Percentiles rank a stretch among this genome's conserved stretches.
phyloP scores from a whole-genome alignment of 2,329 filamentous ascomycete species.

The Venturiaceae sp. region DNA sequence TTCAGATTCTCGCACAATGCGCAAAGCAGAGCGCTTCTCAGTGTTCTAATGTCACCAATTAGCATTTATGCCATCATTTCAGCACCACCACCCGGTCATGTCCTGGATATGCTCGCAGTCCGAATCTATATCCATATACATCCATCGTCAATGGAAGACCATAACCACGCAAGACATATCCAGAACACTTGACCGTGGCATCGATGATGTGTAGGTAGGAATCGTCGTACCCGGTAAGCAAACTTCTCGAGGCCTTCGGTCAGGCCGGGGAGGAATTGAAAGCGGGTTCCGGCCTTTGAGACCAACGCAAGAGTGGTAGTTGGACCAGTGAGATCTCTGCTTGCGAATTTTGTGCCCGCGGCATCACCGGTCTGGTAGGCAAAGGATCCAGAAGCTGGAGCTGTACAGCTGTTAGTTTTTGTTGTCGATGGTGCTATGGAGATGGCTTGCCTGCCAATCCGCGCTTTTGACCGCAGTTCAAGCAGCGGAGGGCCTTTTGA shows the following conservation, averaged over 20 bases:
- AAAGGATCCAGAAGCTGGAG: constrained; percentile 64
- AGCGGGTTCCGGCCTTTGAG: constrained; percentile 88
- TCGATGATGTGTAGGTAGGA: constrained; percentile 11
- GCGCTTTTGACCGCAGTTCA: constrained; percentile 6
- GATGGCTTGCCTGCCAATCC: constrained; percentile 3
- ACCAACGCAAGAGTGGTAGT: constrained; percentile 88
- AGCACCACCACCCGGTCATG: constrained; percentile 8
- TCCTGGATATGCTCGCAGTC: not conserved
- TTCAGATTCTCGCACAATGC: constrained; percentile 91
- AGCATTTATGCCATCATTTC: not conserved
- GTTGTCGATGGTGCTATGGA: not conserved
- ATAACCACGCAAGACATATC: not conserved
- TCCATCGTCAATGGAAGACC: not conserved
- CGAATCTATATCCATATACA: not conserved
- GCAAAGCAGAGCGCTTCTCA: constrained; percentile 74
- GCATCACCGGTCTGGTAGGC: constrained; percentile 82
- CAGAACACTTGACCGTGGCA: constrained; percentile 18
- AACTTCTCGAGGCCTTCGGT: constrained; percentile 87
- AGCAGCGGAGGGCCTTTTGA: constrained; percentile 7
- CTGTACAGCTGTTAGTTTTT: constrained; percentile 29
- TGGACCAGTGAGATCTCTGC: constrained; percentile 78
- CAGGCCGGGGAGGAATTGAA: constrained; percentile 81
- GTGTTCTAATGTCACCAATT: constrained; percentile 56
- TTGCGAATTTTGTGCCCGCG: constrained; percentile 84
- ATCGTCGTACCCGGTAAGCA: constrained; percentile 74